phyloP scores from a whole-genome alignment of 23 red algal genomes.

The Gracilaria caudata region DNA sequence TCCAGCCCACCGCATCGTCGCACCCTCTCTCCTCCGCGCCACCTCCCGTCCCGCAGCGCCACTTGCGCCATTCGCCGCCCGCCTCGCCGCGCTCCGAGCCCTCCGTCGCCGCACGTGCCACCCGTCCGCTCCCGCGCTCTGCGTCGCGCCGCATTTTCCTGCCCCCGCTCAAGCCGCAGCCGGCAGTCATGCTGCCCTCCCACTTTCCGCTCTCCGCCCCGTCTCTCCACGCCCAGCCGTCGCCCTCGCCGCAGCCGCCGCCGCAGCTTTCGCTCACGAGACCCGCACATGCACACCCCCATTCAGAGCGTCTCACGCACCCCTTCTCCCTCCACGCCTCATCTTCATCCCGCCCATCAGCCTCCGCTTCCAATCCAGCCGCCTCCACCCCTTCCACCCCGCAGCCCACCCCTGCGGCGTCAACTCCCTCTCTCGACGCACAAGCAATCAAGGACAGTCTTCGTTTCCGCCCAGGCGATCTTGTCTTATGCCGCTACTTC shows the following conservation, averaged over 20 bases:
- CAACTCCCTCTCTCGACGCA: no score
- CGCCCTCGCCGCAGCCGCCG: no score
- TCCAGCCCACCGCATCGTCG: not conserved
- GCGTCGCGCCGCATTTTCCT: not conserved
- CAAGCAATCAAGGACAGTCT: not conserved
- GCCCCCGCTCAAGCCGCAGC: constrained; percentile 6
- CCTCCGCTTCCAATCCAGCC: not conserved
- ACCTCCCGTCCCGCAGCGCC: not conserved
- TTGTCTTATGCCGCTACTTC: constrained; percentile 21
- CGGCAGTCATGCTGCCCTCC: not conserved
- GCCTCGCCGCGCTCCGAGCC: no score
- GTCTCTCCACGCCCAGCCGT: no score
- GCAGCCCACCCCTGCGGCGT: not conserved
- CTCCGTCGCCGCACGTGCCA: no score
- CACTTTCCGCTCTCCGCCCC: not conserved
- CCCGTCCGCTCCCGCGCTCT: no score
- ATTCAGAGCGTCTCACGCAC: no score
- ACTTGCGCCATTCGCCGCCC: no score
- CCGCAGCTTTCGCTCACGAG: no score
- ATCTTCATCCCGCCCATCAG: not conserved
- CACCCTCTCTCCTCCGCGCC: not conserved
- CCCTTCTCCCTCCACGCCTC: not conserved
- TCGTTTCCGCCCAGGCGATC: constrained; percentile 15
- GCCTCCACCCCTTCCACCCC: not conserved
- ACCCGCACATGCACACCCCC: no score